These are phyloP conservation scores for Smittium mucronatum DNA, from an alignment of 371 early-diverging fungal genomes.

Conservation along the genomic window DNA sequence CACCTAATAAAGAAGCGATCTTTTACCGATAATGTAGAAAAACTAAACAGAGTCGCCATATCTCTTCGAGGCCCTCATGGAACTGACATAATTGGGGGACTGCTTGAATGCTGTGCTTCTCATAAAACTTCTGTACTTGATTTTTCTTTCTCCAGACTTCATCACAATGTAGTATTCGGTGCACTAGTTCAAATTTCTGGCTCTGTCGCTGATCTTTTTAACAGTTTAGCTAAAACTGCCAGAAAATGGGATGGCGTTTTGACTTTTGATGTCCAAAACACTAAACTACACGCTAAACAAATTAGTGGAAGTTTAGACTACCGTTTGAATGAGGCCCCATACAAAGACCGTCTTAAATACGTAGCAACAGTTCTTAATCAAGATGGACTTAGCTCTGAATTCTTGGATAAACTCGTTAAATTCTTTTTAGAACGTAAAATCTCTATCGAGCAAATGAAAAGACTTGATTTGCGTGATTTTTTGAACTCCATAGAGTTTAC, in stretches of 20 bases:
- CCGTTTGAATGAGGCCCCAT: slow-evolving; percentile 65
- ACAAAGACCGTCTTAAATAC: slow-evolving; percentile 60
- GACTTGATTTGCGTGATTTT: slow-evolving; percentile 46
- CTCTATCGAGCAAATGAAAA: slow-evolving; percentile 64
- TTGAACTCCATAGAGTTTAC: slow-evolving; percentile 63
- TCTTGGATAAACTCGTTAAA: slow-evolving; percentile 58
- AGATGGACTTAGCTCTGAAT: slow-evolving; percentile 51
- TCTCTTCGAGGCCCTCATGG: slow-evolving; percentile 70
- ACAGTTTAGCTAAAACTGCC: slow-evolving; percentile 56
- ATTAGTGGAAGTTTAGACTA: slow-evolving; percentile 29
- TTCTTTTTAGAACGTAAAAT: slow-evolving; percentile 54
- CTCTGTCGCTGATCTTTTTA: slow-evolving; percentile 56
- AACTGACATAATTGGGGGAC: slow-evolving; percentile 72
- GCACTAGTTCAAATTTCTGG: slow-evolving; percentile 55
- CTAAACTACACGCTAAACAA: slow-evolving; percentile 41
- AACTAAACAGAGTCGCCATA: slow-evolving; percentile 19
- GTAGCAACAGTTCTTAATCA: slow-evolving; percentile 72
- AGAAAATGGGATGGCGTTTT: slow-evolving; percentile 67
- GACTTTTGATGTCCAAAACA: slow-evolving; percentile 63
- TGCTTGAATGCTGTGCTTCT: slow-evolving; percentile 53
- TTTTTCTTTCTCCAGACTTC: slow-evolving; percentile 68
- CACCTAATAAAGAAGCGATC: neutral
- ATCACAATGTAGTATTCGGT: slow-evolving; percentile 79
- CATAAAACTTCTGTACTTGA: slow-evolving; percentile 59
- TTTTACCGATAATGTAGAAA: neutral